Base-by-base conservation (phyloP, 495 filamentous ascomycete genomes). In the Penicillium bovifimosum region DNA sequence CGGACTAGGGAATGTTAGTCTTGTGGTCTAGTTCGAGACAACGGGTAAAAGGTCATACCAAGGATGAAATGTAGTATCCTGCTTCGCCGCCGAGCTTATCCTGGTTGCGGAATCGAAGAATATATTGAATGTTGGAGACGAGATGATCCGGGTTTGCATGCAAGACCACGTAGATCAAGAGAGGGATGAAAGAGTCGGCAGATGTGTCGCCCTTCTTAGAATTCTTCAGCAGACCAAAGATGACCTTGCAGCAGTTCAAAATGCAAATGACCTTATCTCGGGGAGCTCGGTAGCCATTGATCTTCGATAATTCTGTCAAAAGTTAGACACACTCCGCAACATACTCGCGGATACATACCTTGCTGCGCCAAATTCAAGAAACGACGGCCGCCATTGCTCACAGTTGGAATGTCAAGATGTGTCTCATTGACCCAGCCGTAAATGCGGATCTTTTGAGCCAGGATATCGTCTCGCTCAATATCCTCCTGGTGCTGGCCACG, bases 191-290 rank as follows among this genome's bases (percentile, higher is more conserved):
- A 1, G 91, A 87, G 67, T 99, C 93, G 17, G 93, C 93, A 9
- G 92, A 96, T 9, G 89, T 91, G 63, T 99, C 93, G 18, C 67
- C 68, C 13, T 86, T 85, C 64, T 95, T 92, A 24, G 89, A 82
- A 67, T 96, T 95, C 52, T 89, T 90, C 43, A 98, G 76, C 16
- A 96, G 78, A n/a, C 91, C 93, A 74, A 99, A 97, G 47, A 99
- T 96, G 48, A 99, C 93, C 68, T 99, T 99, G 79, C 93, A 99
- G 72, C 91, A 96, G 71, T 99, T 99, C 40, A 99, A 71, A 45
- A 97, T 88, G 68, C 93, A 97, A 40, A 99, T 97, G 16, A 99
- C 90, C 69, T 99, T 99, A 71, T 99, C 93, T 63, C 93, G 78
- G 10, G 93, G 93, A 9, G 93, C 93, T 50, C 95, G 82, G 63